Conservation (phyloP, 352 stramenopile genomes). For the Phytophthora parvispora region DNA sequence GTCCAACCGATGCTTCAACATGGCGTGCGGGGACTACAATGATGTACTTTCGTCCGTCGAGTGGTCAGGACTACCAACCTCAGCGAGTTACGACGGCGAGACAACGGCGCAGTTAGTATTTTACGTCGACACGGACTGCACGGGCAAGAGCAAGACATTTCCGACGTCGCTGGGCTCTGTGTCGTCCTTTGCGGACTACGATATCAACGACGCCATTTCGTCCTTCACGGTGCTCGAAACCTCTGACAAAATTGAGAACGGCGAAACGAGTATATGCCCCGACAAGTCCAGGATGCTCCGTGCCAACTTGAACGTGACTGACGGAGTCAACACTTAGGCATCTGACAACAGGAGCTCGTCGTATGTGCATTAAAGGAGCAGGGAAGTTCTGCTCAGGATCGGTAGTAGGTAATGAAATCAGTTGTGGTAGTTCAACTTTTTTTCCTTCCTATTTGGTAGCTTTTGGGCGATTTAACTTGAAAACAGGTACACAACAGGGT, state of each 20-base stretch:
- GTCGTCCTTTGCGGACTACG: constrained; percentile 13
- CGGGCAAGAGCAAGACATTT: constrained; percentile 16
- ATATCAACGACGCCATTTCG: constrained; percentile 14
- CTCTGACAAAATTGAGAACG: constrained; percentile 12
- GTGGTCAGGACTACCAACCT: constrained; percentile 19
- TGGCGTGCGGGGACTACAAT: constrained; percentile 14
- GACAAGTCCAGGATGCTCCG: not conserved
- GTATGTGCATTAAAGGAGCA: too few species aligned
- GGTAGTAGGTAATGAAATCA: not conserved
- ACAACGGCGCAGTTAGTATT: constrained; percentile 18
- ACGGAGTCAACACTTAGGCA: not conserved
- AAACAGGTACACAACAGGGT: too few species aligned
- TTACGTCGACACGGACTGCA: constrained; percentile 13
- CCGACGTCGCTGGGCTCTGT: constrained; percentile 3
- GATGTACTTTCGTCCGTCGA: constrained; percentile 21
- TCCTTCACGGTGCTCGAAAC: constrained; percentile 29
- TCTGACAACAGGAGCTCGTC: not conserved
- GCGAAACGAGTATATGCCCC: constrained; percentile 7
- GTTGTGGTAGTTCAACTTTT: not conserved
- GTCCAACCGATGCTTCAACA: constrained; percentile 29
- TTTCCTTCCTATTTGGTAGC: too few species aligned
- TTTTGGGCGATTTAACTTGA: too few species aligned
- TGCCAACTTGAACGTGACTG: not conserved
- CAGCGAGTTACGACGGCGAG: constrained; percentile 1
- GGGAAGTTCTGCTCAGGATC: too few species aligned